Percentiles rank a stretch among this genome's conserved stretches.
phyloP scores from a whole-genome alignment of 1,139 yeast species.

The Blastobotrys elegans region DNA sequence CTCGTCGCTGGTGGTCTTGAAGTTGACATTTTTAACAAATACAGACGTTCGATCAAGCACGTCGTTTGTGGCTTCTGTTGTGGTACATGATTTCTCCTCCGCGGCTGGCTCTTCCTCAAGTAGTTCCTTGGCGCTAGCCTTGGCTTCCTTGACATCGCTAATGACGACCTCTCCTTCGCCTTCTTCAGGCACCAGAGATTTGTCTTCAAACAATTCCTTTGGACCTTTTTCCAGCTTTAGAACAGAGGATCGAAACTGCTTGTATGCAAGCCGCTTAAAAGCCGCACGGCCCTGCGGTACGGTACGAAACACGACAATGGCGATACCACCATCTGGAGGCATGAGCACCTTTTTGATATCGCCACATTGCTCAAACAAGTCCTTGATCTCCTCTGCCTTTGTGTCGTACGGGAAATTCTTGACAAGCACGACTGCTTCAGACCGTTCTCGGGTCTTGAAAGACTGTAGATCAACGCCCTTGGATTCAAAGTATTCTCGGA shows the following conservation, averaged over 20 bases:
- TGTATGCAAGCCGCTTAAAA: conserved; percentile 78
- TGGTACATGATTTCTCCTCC: conserved; percentile 28
- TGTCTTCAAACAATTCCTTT: conserved; percentile 54
- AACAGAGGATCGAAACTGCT: conserved; percentile 80
- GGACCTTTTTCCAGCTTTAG: conserved; percentile 94
- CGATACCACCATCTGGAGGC: conserved; percentile 98
- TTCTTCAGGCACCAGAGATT: conserved; percentile 23
- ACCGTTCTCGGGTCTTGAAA: conserved; percentile 68
- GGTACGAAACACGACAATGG: conserved; percentile 87
- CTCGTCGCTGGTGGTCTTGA: conserved; percentile 61
- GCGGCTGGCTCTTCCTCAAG: conserved; percentile 32
- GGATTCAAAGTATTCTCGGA: conserved; percentile 75
- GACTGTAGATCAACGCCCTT: conserved; percentile 80
- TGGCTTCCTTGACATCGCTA: conserved; percentile 34
- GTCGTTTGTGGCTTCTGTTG: conserved; percentile 37
- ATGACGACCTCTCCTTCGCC: conserved; percentile 36
- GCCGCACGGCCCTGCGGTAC: conserved; percentile 85
- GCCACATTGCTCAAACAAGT: conserved; percentile 74
- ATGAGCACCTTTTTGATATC: conserved; percentile 72
- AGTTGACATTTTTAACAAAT: conserved; percentile 88
- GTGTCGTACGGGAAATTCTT: conserved; percentile 92
- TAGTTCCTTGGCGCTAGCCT: conserved; percentile 25
- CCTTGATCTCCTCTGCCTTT: conserved; percentile 71
- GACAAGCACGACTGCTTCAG: conserved; percentile 74
- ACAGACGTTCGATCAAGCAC: conserved; percentile 64